Evolutionary conservation across 2,329 filamentous ascomycete species (phyloP).

Genomic region (Volutella citrinella): DNA sequence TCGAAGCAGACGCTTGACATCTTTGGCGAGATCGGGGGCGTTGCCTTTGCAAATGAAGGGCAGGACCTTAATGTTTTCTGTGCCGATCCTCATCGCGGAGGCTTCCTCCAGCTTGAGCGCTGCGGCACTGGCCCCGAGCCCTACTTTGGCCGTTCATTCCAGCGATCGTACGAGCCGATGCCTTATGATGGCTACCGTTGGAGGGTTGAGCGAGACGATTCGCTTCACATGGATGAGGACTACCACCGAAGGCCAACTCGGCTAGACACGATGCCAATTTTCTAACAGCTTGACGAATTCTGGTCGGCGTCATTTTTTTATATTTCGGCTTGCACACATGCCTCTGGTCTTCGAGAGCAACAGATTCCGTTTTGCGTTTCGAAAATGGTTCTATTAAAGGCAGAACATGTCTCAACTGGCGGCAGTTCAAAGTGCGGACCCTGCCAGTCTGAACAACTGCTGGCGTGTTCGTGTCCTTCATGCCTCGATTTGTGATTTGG

Average conservation of each 20-base stretch:
- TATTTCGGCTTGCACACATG: constrained; percentile 2
- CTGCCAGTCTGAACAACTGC: too few species aligned
- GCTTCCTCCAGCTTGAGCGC: constrained; percentile 60
- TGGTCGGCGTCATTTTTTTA: too few species aligned
- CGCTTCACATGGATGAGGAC: constrained; percentile 10
- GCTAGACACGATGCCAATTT: constrained; percentile 9
- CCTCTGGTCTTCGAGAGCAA: neutral
- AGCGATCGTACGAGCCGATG: constrained; percentile 7
- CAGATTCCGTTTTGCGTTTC: too few species aligned
- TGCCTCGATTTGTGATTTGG: too few species aligned
- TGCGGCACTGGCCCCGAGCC: constrained; percentile 32
- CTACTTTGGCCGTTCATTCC: constrained; percentile 17
- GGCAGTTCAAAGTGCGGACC: too few species aligned
- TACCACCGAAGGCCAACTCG: constrained; percentile 16
- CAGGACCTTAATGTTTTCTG: constrained; percentile 67
- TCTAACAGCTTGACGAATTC: too few species aligned
- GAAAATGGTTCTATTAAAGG: too few species aligned
- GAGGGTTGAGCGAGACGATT: constrained; percentile 9
- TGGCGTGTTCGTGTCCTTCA: too few species aligned
- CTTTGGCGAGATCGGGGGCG: constrained; percentile 72
- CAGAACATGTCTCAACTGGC: too few species aligned
- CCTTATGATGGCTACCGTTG: constrained; percentile 10
- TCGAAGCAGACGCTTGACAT: constrained; percentile 70
- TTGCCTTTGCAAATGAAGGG: constrained; percentile 65
- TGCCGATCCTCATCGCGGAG: constrained; percentile 63